Conservation (phyloP, 495 filamentous ascomycete species). For the Platismatia glauca region DNA sequence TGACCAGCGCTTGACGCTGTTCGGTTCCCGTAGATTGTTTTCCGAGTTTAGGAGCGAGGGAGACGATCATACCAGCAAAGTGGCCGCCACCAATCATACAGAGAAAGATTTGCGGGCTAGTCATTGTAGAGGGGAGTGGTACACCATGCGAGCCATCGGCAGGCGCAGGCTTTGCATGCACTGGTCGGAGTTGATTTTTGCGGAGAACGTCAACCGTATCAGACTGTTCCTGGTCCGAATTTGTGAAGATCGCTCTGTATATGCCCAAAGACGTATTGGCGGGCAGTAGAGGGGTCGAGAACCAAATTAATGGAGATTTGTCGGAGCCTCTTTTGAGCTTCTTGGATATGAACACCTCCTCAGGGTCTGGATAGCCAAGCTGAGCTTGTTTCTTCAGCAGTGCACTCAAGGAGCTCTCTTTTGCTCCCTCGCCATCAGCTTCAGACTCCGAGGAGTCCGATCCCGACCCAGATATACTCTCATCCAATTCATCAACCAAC, state of each 20-base stretch:
- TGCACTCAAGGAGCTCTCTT: constrained; percentile 58
- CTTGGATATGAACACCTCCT: constrained; percentile 35
- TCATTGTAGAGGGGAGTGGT: constrained; percentile 40
- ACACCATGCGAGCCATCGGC: constrained; percentile 40
- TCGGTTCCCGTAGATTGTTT: constrained; percentile 61
- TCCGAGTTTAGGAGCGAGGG: constrained; percentile 67
- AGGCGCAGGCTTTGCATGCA: constrained; percentile 46
- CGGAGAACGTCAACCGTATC: constrained; percentile 56
- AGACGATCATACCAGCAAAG: constrained; percentile 93
- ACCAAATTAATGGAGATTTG: constrained; percentile 76
- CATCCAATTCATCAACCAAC: constrained; percentile 71
- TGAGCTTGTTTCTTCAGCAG: constrained; percentile 77
- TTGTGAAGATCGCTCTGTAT: constrained; percentile 75
- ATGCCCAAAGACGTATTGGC: constrained; percentile 72
- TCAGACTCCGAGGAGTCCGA: constrained; percentile 47
- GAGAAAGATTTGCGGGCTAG: constrained; percentile 76
- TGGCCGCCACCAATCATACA: constrained; percentile 99
- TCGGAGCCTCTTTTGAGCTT: constrained; percentile 47
- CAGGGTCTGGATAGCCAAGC: constrained; percentile 46
- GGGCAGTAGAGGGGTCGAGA: constrained; percentile 64
- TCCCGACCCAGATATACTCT: constrained; percentile 83
- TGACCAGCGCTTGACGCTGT: constrained; percentile 71
- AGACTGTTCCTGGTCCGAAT: constrained; percentile 54
- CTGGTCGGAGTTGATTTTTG: constrained; percentile 64
- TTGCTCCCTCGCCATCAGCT: constrained; percentile 42